Percentiles rank a stretch among this genome's conserved stretches.
phyloP scores from a whole-genome alignment of 2,329 filamentous ascomycete genomes.

The Tothia fuscella region DNA sequence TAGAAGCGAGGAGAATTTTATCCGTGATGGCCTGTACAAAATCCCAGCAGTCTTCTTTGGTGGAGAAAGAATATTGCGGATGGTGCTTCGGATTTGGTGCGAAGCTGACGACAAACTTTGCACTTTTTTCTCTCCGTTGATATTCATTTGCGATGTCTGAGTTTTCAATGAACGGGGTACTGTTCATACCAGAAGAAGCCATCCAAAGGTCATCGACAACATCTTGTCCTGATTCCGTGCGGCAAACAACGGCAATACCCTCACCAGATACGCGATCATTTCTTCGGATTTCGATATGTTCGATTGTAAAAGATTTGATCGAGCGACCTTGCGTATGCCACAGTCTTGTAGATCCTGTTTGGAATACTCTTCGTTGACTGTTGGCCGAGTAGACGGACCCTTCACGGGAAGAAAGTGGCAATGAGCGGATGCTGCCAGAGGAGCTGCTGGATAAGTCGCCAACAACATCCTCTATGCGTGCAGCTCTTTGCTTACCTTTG shows the following conservation, averaged over 20 bases:
- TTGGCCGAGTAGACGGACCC: conserved; percentile 7
- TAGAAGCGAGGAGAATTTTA: not conserved
- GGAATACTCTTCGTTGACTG: conserved; percentile 1
- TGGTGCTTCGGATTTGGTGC: conserved; percentile 9
- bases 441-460: conserved; percentile 5
- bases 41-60: conserved; percentile 8
- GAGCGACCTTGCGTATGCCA: conserved; percentile 6
- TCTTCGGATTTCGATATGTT: conserved; percentile 8
- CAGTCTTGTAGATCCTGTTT: conserved; percentile 1
- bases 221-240: conserved; percentile 3
- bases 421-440: conserved; percentile 7
- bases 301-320: not conserved
- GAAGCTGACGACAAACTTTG: conserved; percentile 8
- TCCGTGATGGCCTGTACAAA: conserved; percentile 9
- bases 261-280: not conserved
- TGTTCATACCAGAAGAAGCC: conserved; percentile 2
- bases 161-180: conserved; percentile 9
- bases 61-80: conserved; percentile 10
- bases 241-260: conserved; percentile 5
- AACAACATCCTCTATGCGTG: no score
- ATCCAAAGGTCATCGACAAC: conserved; percentile 10
- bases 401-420: conserved; percentile 4
- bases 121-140: conserved; percentile 2
- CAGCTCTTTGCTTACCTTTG: no score
- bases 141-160: conserved; percentile 4